Conservation (phyloP, 2,329 filamentous ascomycete genomes). For the Sodiomyces alkalinus region DNA sequence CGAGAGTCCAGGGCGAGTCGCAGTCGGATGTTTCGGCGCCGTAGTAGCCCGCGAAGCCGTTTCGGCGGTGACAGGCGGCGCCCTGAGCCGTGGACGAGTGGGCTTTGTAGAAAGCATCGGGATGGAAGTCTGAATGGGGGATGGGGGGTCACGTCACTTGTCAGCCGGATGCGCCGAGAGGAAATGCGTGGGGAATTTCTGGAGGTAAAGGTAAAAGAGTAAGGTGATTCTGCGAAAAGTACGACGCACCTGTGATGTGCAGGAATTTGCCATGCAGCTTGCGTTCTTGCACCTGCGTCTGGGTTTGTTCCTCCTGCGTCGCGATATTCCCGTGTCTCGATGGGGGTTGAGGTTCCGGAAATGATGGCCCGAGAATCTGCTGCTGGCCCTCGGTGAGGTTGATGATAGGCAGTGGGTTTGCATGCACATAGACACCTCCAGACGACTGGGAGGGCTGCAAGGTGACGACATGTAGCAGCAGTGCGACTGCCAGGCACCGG, state of each 20-base stretch:
- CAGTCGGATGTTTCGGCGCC: conserved; percentile 81
- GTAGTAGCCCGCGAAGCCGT: conserved; percentile 64
- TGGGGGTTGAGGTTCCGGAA: neutral
- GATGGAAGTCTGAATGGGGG: conserved; percentile 65
- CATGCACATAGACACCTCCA: too few relatives aligned
- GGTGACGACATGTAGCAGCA: conserved; percentile 1
- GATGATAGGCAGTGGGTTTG: neutral
- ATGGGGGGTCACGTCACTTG: too few relatives aligned
- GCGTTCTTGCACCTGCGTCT: too few relatives aligned
- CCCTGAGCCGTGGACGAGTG: conserved; percentile 56
- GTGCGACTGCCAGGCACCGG: neutral
- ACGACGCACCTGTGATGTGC: conserved; percentile 73
- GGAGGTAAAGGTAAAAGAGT: conserved; percentile 3
- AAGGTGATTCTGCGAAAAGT: too few relatives aligned
- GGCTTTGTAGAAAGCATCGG: conserved; percentile 72
- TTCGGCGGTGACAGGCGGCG: conserved; percentile 62
- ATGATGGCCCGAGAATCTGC: conserved; percentile 6
- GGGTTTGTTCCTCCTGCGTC: too few relatives aligned
- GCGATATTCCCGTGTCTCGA: neutral
- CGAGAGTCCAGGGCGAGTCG: conserved; percentile 65
- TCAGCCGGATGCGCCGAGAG: too few relatives aligned
- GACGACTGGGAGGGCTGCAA: too few relatives aligned
- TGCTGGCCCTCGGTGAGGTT: conserved; percentile 2
- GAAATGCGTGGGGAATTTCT: too few relatives aligned
- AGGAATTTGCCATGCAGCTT: conserved; percentile 62